phyloP scores from a whole-genome alignment of 805 yeast genomes.

The Candida endomychidarum region DNA sequence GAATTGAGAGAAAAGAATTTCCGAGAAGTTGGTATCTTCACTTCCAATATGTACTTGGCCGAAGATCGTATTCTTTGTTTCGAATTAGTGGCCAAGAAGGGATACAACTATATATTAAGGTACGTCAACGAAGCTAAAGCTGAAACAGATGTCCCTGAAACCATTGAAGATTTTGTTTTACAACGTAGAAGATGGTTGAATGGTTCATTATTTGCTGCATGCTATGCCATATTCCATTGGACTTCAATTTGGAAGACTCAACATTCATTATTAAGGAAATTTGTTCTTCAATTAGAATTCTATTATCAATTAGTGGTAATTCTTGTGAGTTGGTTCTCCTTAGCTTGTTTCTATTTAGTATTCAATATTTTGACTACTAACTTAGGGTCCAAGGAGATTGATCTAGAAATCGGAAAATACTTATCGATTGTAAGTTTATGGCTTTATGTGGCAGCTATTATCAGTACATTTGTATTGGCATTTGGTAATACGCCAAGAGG shows the following conservation, averaged over 20 bases:
- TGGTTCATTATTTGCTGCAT: slow-evolving; percentile 96
- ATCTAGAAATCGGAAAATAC: slow-evolving; percentile 72
- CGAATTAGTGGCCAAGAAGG: slow-evolving; percentile 85
- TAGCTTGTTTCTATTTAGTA: slow-evolving; percentile 87
- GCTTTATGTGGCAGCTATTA: slow-evolving; percentile 78
- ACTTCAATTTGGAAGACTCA: slow-evolving; percentile 84
- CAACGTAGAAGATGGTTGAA: slow-evolving; percentile 98
- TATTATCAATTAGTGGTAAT: slow-evolving; percentile 75
- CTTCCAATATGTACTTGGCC: slow-evolving; percentile 95
- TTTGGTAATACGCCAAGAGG: slow-evolving; percentile 96
- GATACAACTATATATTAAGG: slow-evolving; percentile 72
- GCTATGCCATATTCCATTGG: slow-evolving; percentile 84
- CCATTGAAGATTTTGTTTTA: slow-evolving; percentile 88
- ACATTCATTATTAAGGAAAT: slow-evolving; percentile 77
- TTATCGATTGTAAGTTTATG: slow-evolving; percentile 79
- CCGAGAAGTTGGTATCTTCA: slow-evolving; percentile 69
- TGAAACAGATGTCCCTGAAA: slow-evolving; percentile 94
- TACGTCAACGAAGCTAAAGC: slow-evolving; percentile 89
- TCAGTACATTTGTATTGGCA: slow-evolving; percentile 83
- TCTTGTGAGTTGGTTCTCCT: slow-evolving; percentile 86
- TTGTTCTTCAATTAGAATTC: slow-evolving; percentile 83
- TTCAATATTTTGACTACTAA: slow-evolving; percentile 84
- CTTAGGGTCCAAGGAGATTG: slow-evolving; percentile 59
- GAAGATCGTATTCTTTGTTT: slow-evolving; percentile 95
- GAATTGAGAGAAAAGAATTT: slow-evolving; percentile 38